These are phyloP conservation scores for Malus hybrid DNA, from an alignment of 331 rosid species.

Conservation along the genomic window DNA sequence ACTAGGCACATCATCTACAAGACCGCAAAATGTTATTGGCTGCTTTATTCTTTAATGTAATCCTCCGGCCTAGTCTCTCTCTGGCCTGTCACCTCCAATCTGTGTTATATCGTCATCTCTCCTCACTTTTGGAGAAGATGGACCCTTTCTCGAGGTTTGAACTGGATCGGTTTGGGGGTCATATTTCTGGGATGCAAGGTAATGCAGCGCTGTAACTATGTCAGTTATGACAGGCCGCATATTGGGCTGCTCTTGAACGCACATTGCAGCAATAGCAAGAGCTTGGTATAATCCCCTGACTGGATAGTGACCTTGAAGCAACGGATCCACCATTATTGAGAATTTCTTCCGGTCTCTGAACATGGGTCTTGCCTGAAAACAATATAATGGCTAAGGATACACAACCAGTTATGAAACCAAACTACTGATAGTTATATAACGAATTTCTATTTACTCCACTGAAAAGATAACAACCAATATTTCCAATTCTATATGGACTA, in stretches of 20 bases:
- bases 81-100: slow-evolving; percentile 2
- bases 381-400: background rate
- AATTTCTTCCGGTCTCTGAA: slow-evolving; percentile 57
- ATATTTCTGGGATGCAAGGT: slow-evolving; percentile 61
- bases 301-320: slow-evolving; percentile 50
- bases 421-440: too few species aligned
- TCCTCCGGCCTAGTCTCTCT: slow-evolving; percentile 16
- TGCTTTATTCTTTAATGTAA: slow-evolving; percentile 16
- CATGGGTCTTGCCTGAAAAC: slow-evolving; percentile 60
- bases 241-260: slow-evolving; percentile 62
- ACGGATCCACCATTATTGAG: slow-evolving; percentile 67
- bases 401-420: background rate
- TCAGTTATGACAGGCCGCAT: slow-evolving; percentile 63
- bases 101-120: slow-evolving; percentile 7
- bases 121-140: slow-evolving; percentile 14
- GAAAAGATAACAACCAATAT: background rate
- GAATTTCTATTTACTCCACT: background rate
- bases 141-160: slow-evolving; percentile 16
- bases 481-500: background rate
- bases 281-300: slow-evolving; percentile 63
- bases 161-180: slow-evolving; percentile 24
- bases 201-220: slow-evolving; percentile 72
- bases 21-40: slow-evolving; percentile 15
- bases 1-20: slow-evolving; percentile 33
- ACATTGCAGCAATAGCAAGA: slow-evolving; percentile 69